Evolutionary conservation across 2,329 filamentous ascomycete genomes (phyloP).

Genomic region (Penicillium thymicola): DNA sequence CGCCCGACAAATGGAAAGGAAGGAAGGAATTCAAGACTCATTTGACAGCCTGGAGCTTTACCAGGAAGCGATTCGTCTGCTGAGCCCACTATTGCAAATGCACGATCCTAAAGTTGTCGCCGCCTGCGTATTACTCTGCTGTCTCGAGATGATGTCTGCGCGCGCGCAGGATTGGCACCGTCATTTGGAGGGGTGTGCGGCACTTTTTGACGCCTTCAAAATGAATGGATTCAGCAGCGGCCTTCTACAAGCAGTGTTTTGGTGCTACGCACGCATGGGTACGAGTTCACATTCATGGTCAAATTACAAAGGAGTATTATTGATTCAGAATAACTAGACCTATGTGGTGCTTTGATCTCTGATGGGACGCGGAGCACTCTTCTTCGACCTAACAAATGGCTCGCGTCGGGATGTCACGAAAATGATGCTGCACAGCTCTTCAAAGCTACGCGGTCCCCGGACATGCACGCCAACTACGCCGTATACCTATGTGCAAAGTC

Average conservation of each 20-base stretch:
- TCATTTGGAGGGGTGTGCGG: conserved; percentile 56
- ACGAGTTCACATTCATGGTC: conserved; percentile 7
- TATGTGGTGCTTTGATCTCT: too few species aligned
- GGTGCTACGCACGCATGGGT: conserved; percentile 59
- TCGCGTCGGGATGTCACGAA: too few species aligned
- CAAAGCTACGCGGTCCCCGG: too few species aligned
- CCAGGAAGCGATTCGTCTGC: conserved; percentile 50
- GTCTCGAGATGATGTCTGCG: conserved; percentile 54
- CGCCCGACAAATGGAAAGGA: conserved; percentile 53
- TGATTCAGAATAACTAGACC: too few species aligned
- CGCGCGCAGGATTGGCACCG: conserved; percentile 52
- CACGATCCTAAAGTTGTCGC: conserved; percentile 52
- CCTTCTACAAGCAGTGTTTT: conserved; percentile 54
- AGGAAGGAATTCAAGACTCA: conserved; percentile 43
- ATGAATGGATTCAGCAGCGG: conserved; percentile 53
- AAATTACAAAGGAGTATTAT: background rate
- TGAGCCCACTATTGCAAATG: conserved; percentile 49
- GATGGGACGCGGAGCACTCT: too few species aligned
- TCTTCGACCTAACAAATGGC: too few species aligned
- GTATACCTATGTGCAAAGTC: too few species aligned
- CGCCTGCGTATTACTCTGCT: conserved; percentile 53
- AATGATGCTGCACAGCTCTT: too few species aligned
- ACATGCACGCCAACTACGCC: too few species aligned
- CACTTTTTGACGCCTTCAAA: conserved; percentile 50
- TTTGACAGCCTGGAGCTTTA: conserved; percentile 54